Evolutionary conservation across 305 asterid genomes (phyloP).

Genomic region (Coffea humblotiana): DNA sequence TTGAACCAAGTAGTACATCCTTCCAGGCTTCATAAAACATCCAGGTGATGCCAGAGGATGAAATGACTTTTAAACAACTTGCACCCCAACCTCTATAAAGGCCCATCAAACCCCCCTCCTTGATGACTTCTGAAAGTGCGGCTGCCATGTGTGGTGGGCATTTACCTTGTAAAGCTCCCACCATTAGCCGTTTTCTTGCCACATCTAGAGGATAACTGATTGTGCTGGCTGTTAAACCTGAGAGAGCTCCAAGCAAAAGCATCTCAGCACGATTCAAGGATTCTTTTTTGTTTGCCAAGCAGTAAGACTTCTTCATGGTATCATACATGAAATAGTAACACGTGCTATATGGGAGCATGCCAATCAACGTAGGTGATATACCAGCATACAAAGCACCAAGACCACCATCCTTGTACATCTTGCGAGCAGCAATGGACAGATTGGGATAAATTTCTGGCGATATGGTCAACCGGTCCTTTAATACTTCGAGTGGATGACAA

Average conservation of each 20-base stretch:
- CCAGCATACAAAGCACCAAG: slow-evolving; percentile 74
- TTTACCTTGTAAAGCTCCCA: slow-evolving; percentile 81
- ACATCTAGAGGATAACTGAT: slow-evolving; percentile 91
- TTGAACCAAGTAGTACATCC: slow-evolving; percentile 60
- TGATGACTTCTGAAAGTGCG: slow-evolving; percentile 72
- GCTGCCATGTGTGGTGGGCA: slow-evolving; percentile 95
- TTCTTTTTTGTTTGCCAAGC: slow-evolving; percentile 57
- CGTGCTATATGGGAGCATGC: slow-evolving; percentile 99
- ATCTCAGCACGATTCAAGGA: slow-evolving; percentile 73
- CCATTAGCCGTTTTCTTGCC: slow-evolving; percentile 91
- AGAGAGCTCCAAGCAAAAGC: slow-evolving; percentile 88
- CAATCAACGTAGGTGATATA: slow-evolving; percentile 72
- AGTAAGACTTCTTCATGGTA: slow-evolving; percentile 84
- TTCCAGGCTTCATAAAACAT: slow-evolving; percentile 97
- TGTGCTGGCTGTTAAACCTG: slow-evolving; percentile 95
- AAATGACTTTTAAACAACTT: slow-evolving; percentile 93
- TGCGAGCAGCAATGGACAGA: slow-evolving; percentile 61
- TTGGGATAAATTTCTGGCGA: slow-evolving; percentile 78
- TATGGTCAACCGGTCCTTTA: slow-evolving; percentile 91
- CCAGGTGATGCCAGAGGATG: slow-evolving; percentile 95
- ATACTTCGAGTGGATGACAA: slow-evolving; percentile 97
- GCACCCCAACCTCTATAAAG: slow-evolving; percentile 94
- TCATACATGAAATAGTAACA: slow-evolving; percentile 96
- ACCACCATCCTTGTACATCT: slow-evolving; percentile 75
- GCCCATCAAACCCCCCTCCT: slow-evolving; percentile 62